Evolutionary conservation across 306 rosid species (phyloP).

Genomic region (Trifolium pratense): DNA sequence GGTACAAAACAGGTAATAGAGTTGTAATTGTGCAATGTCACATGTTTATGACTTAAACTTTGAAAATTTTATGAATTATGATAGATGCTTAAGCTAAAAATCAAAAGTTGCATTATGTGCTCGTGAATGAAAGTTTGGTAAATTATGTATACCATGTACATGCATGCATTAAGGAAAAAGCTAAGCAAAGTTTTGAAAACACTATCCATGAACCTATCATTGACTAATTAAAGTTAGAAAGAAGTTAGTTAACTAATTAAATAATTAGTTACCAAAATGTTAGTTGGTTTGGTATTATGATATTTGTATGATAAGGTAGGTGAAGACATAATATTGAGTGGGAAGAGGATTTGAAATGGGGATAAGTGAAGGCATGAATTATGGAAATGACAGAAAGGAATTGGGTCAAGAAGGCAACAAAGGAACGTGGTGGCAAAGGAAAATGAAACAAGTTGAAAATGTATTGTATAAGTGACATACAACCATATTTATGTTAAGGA

Average conservation of each 20-base stretch:
- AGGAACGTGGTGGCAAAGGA: slow-evolving; percentile 57
- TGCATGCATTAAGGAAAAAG: background rate
- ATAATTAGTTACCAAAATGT: slow-evolving; percentile 19
- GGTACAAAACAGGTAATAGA: background rate
- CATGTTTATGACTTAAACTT: slow-evolving; percentile 24
- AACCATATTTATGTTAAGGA: slow-evolving; percentile 45
- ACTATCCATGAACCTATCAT: background rate
- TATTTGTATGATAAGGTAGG: slow-evolving; percentile 39
- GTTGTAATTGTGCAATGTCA: slow-evolving; percentile 29
- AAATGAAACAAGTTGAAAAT: slow-evolving; percentile 42
- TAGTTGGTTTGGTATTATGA: slow-evolving; percentile 6
- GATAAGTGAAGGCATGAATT: slow-evolving; percentile 46
- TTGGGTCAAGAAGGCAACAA: slow-evolving; percentile 46
- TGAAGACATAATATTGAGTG: slow-evolving; percentile 46
- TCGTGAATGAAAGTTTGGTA: slow-evolving; percentile 27
- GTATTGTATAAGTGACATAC: slow-evolving; percentile 38
- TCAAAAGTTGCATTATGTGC: slow-evolving; percentile 4
- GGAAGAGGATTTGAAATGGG: slow-evolving; percentile 45
- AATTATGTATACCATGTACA: background rate
- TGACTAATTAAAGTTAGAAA: slow-evolving; percentile 15
- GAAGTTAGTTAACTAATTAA: background rate
- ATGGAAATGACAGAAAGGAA: slow-evolving; percentile 44
- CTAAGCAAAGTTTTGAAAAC: slow-evolving; percentile 27
- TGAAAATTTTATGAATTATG: background rate
- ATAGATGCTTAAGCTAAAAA: background rate